Evolutionary conservation across 345 rosid genomes (phyloP).

Genomic region (Eucalyptus fibrosa): DNA sequence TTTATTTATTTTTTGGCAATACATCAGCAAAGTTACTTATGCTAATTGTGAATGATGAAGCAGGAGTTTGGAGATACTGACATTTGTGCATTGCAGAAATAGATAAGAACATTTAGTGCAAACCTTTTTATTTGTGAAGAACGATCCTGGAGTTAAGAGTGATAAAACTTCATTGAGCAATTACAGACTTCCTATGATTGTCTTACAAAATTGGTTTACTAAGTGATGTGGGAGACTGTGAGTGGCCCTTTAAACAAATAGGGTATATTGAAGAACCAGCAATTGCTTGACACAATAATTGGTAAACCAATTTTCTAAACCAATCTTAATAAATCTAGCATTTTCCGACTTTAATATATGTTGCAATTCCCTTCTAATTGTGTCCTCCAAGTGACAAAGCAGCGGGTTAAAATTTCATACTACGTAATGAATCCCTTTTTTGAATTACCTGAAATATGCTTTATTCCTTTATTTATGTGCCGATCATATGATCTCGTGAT

Average conservation of each 20-base stretch:
- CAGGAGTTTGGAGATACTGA: not conserved
- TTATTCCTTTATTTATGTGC: not conserved
- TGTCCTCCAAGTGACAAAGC: not conserved
- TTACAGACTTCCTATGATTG: not conserved
- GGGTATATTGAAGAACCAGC: not conserved
- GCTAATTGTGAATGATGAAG: not conserved
- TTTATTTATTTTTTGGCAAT: not conserved
- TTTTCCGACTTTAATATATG: not conserved
- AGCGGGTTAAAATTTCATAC: not conserved
- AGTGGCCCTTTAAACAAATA: not conserved
- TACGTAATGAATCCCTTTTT: not conserved
- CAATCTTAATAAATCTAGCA: too few relatives aligned
- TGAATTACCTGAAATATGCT: not conserved
- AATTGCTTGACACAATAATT: not conserved
- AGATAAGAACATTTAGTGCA: not conserved
- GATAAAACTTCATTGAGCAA: not conserved
- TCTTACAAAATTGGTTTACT: not conserved
- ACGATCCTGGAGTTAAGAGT: not conserved
- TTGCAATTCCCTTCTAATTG: not conserved
- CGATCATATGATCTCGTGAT: not conserved
- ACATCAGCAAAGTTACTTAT: not conserved
- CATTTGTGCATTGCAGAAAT: not conserved
- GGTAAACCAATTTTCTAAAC: not conserved
- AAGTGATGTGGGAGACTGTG: not conserved
- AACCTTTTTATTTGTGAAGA: not conserved